Base-by-base conservation (phyloP, 805 yeast species). In the Starmerella sirachaensis region DNA sequence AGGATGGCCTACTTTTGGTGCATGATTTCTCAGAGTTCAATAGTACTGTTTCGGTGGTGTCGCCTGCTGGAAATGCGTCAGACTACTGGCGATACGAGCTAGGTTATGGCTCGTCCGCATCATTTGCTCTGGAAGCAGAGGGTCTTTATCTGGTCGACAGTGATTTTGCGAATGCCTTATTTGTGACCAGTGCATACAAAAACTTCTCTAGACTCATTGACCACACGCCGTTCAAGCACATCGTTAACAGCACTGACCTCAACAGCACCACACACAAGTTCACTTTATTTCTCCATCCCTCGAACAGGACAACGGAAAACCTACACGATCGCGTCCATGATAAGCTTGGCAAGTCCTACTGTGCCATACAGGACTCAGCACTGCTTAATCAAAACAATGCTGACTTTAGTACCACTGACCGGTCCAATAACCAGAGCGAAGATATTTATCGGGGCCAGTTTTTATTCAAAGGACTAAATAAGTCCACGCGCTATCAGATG, bases 351-450 rank as follows among this genome's bases (percentile, higher is more conserved):
- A 60, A 61, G 43, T 76, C 88, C 33, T 72, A 81, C 69, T 79
- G 91, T 58, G 94, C 93, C 0, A 60, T 82, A 6, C 33, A 65
- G 65, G 34, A 79, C 76, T 3, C 74, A 71, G 62, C 60, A 0
- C 42, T 56, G 20, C 40, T 60, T 23, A 52, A 59, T 31, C 51
- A 58, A n/a, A 46, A 50, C 29, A 51, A 53, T 33, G 53, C 58
- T 6, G 56, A 50, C 30, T 46, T 50, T 7, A 47, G 57, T 8
- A 48, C 46, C 18, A 68, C 78, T 0, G 48, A 57, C 1, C 59
- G 76, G 17, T 64, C 68, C 26, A 68, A 68, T 5, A 67, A 64
- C 20, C 8, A 12, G 11, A 21, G 32, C 25, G 18, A 13, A n/a
- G 51, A 66, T 12, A 28, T 31, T 12, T 24, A 41, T 13, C 70